phyloP scores from a whole-genome alignment of 2,329 filamentous ascomycete species.

The Cytospora schulzeri region DNA sequence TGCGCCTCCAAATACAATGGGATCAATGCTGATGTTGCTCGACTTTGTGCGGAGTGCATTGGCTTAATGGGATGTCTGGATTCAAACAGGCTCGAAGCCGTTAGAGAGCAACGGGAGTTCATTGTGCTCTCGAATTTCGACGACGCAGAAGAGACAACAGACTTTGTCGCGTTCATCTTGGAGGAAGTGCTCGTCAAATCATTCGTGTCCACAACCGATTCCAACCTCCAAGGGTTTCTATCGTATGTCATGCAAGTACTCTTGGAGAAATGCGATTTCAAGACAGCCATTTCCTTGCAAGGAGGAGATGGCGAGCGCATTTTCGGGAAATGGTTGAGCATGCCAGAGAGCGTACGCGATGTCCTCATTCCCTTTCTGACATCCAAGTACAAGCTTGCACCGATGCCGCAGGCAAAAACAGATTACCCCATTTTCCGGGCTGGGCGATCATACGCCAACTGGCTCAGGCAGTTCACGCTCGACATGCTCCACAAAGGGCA shows the following conservation, averaged over 20 bases:
- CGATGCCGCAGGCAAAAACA: slow-evolving; percentile 57
- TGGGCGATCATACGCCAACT: slow-evolving; percentile 71
- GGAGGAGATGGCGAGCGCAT: slow-evolving; percentile 57
- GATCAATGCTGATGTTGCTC: slow-evolving; percentile 65
- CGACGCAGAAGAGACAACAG: slow-evolving; percentile 72
- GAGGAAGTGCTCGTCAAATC: slow-evolving; percentile 87
- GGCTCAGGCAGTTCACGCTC: slow-evolving; percentile 79
- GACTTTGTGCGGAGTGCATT: slow-evolving; percentile 77
- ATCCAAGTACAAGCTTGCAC: slow-evolving; percentile 77
- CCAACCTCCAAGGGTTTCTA: slow-evolving; percentile 84
- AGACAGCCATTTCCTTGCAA: slow-evolving; percentile 51
- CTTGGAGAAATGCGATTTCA: slow-evolving; percentile 75
- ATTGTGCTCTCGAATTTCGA: slow-evolving; percentile 88
- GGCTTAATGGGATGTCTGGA: slow-evolving; percentile 91
- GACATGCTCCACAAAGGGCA: slow-evolving; percentile 81
- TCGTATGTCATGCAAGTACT: slow-evolving; percentile 95
- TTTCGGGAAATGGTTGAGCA: slow-evolving; percentile 73
- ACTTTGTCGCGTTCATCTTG: slow-evolving; percentile 84
- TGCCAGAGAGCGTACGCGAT: slow-evolving; percentile 77
- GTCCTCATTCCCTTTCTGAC: slow-evolving; percentile 85
- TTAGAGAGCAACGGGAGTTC: slow-evolving; percentile 78
- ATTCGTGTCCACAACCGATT: slow-evolving; percentile 88
- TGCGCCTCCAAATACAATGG: slow-evolving; percentile 80
- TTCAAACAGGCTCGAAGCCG: slow-evolving; percentile 81
- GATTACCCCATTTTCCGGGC: slow-evolving; percentile 79